Evolutionary conservation across 2,329 filamentous ascomycete genomes (phyloP).

Genomic region (Epichloe hybrida): DNA sequence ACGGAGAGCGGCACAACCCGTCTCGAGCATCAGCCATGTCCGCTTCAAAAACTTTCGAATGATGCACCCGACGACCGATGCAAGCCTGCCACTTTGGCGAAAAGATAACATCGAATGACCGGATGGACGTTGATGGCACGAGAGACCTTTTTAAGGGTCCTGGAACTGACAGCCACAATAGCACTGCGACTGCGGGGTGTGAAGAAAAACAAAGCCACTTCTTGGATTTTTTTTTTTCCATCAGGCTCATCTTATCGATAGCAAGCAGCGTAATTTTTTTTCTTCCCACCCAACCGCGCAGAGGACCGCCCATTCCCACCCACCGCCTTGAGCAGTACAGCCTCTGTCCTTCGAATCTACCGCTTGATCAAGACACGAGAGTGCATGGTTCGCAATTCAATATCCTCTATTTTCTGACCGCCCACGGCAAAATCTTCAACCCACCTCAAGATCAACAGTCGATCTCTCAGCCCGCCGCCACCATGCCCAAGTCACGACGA

Average conservation of each 20-base stretch:
- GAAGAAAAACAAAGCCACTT: too few relatives aligned
- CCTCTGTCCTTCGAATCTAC: not conserved
- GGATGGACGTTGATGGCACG: too few relatives aligned
- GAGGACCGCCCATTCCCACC: not conserved
- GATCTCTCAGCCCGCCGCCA: constrained; percentile 14
- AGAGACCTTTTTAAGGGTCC: too few relatives aligned
- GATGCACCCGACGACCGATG: too few relatives aligned
- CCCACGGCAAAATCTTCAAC: not conserved
- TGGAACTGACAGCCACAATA: too few relatives aligned
- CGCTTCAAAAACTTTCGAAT: too few relatives aligned
- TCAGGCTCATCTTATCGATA: constrained; percentile 2
- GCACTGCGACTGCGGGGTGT: too few relatives aligned
- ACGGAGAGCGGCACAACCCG: too few relatives aligned
- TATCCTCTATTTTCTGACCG: not conserved
- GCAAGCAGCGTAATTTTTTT: constrained; percentile 1
- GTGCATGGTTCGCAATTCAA: too few relatives aligned
- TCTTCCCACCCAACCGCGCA: not conserved
- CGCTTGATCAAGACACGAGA: not conserved
- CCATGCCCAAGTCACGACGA: constrained; percentile 95
- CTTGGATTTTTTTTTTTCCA: not conserved
- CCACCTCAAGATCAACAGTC: not conserved
- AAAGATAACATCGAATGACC: too few relatives aligned
- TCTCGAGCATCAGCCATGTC: too few relatives aligned
- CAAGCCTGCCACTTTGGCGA: too few relatives aligned
- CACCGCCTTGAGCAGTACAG: not conserved